Conservation (phyloP, 2,329 filamentous ascomycete genomes). For the Gnomoniopsis sp. region DNA sequence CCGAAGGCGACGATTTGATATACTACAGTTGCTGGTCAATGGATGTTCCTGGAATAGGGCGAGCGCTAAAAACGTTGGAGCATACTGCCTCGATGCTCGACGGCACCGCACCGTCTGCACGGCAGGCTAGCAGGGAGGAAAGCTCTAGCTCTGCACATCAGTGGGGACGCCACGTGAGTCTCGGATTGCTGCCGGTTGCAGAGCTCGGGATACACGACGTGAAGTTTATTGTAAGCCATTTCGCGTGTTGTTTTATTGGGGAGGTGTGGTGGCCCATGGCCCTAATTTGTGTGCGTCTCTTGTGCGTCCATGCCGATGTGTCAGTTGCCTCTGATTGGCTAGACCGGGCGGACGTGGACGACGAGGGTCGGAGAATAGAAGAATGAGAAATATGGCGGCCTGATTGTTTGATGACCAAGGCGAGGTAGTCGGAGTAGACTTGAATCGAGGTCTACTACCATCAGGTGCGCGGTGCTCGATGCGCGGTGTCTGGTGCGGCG, state of each 20-base stretch:
- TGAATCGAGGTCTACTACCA: neutral
- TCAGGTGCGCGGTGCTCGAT: neutral
- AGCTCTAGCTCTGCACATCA: constrained; percentile 14
- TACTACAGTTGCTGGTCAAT: neutral
- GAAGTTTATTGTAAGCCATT: constrained; percentile 4
- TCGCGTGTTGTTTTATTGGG: neutral
- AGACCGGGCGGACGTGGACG: neutral
- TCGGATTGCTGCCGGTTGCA: constrained; percentile 12
- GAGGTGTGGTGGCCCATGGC: neutral
- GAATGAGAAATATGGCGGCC: neutral
- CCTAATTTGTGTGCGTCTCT: neutral
- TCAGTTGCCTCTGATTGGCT: neutral
- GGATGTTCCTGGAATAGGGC: neutral
- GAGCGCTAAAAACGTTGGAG: constrained; percentile 6
- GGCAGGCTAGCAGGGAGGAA: constrained; percentile 15
- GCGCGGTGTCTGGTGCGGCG: neutral
- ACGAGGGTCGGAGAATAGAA: neutral
- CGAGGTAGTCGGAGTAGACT: neutral
- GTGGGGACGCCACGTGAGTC: constrained; percentile 19
- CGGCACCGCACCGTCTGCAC: constrained; percentile 4
- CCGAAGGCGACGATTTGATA: neutral
- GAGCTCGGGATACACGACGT: constrained; percentile 14
- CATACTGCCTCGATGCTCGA: neutral
- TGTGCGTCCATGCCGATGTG: neutral
- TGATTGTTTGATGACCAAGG: neutral